Evolutionary conservation across 306 rosid species (phyloP).

Genomic region (Quercus gilva): DNA sequence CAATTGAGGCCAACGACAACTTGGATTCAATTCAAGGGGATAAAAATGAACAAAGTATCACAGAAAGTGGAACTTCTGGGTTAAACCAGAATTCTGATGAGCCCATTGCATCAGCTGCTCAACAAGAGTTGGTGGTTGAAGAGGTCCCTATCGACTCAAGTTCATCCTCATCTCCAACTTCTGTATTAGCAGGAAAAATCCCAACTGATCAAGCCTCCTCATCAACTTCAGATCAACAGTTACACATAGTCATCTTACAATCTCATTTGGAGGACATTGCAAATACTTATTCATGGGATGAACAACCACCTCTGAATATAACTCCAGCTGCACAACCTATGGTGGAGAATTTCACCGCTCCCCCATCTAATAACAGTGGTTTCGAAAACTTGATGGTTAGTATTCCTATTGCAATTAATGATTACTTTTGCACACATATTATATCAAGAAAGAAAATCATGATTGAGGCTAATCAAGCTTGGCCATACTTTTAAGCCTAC

Average conservation of each 20-base stretch:
- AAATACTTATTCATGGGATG: slow-evolving; percentile 21
- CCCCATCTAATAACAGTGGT: slow-evolving; percentile 14
- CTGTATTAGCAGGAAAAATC: slow-evolving; percentile 27
- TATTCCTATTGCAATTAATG: neutral
- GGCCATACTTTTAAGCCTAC: neutral
- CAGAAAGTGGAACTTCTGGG: slow-evolving; percentile 7
- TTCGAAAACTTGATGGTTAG: slow-evolving; percentile 37
- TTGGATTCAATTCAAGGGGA: neutral
- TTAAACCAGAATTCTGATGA: neutral
- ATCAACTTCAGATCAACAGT: slow-evolving; percentile 20
- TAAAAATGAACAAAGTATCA: slow-evolving; percentile 5
- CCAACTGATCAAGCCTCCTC: slow-evolving; percentile 19
- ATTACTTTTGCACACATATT: neutral
- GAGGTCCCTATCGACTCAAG: slow-evolving; percentile 24
- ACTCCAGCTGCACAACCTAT: slow-evolving; percentile 5
- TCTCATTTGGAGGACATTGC: slow-evolving; percentile 10
- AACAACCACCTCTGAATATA: slow-evolving; percentile 3
- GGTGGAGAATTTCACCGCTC: slow-evolving; percentile 13
- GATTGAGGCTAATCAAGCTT: neutral
- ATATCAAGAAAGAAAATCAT: neutral
- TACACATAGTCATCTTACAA: slow-evolving; percentile 5
- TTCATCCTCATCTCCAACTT: slow-evolving; percentile 50
- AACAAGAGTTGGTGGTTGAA: slow-evolving; percentile 32
- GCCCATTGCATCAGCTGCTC: slow-evolving; percentile 12
- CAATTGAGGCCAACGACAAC: slow-evolving; percentile 5